Evolutionary conservation across 768 basidiomycete species (phyloP).

Genomic region (Termitomyces sp.): DNA sequence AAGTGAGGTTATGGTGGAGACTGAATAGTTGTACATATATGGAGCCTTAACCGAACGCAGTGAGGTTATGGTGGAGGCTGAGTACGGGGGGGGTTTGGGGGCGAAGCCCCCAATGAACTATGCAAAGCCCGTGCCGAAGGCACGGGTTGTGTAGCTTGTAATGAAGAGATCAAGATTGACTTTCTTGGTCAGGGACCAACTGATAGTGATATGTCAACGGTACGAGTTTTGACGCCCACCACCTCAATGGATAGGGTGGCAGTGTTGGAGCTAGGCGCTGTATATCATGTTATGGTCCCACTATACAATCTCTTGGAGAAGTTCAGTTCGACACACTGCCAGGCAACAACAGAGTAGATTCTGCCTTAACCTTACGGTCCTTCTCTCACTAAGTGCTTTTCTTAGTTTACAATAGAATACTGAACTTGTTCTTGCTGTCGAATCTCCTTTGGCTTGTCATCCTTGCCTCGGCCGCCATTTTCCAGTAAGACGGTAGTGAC

Average conservation of each 20-base stretch:
- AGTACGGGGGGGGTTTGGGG: no score
- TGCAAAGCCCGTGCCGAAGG: no score
- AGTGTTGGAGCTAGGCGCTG: neutral
- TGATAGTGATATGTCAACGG: neutral
- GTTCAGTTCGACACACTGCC: neutral
- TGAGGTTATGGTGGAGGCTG: no score
- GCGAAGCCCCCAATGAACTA: no score
- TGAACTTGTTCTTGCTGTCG: conserved; percentile 6
- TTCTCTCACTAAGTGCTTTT: neutral
- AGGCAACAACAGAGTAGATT: conserved; percentile 4
- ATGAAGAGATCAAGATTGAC: neutral
- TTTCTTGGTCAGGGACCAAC: neutral
- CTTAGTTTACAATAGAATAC: conserved; percentile 2
- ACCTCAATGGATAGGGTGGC: neutral
- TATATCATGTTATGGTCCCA: conserved; percentile 8
- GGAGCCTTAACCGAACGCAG: no score
- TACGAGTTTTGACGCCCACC: neutral
- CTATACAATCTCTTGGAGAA: conserved; percentile 3
- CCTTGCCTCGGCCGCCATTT: conserved; percentile 2
- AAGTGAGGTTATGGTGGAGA: no score
- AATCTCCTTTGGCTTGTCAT: conserved; percentile 8
- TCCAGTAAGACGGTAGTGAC: neutral
- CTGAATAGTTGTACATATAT: no score
- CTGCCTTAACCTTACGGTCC: neutral
- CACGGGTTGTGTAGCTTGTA: no score